Base-by-base conservation (phyloP, 176 grass and related monocot species). In the Raddia guianensis region DNA sequence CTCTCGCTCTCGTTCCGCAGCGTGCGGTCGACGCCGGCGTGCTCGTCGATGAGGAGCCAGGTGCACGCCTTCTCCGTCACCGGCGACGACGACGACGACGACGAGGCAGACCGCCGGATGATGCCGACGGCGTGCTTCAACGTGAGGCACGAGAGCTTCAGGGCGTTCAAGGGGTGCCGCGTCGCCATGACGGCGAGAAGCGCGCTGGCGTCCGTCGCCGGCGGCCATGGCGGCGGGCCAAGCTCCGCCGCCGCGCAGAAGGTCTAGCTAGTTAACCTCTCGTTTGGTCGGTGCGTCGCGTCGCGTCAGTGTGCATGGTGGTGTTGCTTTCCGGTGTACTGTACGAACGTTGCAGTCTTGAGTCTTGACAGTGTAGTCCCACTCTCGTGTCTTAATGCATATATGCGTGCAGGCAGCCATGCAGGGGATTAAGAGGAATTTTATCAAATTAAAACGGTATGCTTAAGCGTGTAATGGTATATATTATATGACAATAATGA, bases 101-200 rank as follows among this genome's bases (percentile, higher is more conserved):
- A 65, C 48, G 59, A 58, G 50, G 59, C 3, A 40, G 37, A 40
- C 37, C 1, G 44, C 27, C 27, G 27, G 27, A 27, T 27, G 35
- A 35, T 14, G 37, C 3, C 20, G 54, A 69, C 63, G 32, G 6
- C 75, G 47, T 93, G 91, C 91, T 93, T 90, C 84, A 67, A 77
- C 48, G 72, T 87, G 40, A 67, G 81, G 11, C 76, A 73, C 60
- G 80, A 80, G 84, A 82, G 79, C 78, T 77, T 79, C 83, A 12
- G 86, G 63, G 79, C 72, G 12, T 4, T 86, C 45, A 81, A 10
- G 72, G 63, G 67, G 16, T 74, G 87, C 80, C 76, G 85, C 78
- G 82, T 84, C 73, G 84, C 78, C 44, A 62, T 85, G 77, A 67
- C 67, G 3, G 75, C 90, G 43, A 82, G 73, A 78, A 90, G 70